A percentile compares a stretch with the other conserved stretches of the same genome.
phyloP scores from a whole-genome alignment of 2,329 filamentous ascomycete species.

The Stemphylium vesicarium region DNA sequence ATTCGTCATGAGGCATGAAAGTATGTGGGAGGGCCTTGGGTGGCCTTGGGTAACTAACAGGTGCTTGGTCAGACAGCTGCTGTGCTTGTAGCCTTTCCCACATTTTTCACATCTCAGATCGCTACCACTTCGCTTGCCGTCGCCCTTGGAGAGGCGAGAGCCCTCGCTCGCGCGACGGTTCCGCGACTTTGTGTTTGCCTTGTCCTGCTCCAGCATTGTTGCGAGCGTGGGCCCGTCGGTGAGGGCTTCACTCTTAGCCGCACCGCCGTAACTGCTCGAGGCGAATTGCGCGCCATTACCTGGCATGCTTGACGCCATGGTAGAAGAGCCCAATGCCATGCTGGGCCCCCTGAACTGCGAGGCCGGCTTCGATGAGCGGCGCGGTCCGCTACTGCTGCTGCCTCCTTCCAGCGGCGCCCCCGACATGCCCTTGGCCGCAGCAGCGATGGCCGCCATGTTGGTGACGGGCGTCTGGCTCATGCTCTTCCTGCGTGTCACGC shows the following conservation, averaged over 20 bases:
- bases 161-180: conserved; percentile 80
- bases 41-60: conserved; percentile 81
- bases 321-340: conserved; percentile 64
- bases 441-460: conserved; percentile 77
- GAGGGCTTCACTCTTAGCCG: conserved; percentile 63
- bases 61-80: conserved; percentile 99
- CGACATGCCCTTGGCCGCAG: conserved; percentile 68
- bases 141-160: conserved; percentile 79
- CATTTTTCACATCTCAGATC: conserved; percentile 97
- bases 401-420: conserved; percentile 64
- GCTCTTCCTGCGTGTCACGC: conserved; percentile 92
- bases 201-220: conserved; percentile 52
- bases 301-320: conserved; percentile 73
- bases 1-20: conserved; percentile 51
- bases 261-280: conserved; percentile 43
- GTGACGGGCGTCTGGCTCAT: conserved; percentile 76
- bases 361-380: conserved; percentile 69
- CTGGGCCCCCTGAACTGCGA: conserved; percentile 55
- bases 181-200: conserved; percentile 59
- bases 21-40: conserved; percentile 50
- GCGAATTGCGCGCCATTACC: conserved; percentile 53
- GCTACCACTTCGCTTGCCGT: conserved; percentile 77
- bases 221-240: conserved; percentile 71
- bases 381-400: conserved; percentile 52
- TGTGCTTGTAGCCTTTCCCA: conserved; percentile 99